phyloP scores from a whole-genome alignment of 768 basidiomycete species.

The Auriscalpium orientale region DNA sequence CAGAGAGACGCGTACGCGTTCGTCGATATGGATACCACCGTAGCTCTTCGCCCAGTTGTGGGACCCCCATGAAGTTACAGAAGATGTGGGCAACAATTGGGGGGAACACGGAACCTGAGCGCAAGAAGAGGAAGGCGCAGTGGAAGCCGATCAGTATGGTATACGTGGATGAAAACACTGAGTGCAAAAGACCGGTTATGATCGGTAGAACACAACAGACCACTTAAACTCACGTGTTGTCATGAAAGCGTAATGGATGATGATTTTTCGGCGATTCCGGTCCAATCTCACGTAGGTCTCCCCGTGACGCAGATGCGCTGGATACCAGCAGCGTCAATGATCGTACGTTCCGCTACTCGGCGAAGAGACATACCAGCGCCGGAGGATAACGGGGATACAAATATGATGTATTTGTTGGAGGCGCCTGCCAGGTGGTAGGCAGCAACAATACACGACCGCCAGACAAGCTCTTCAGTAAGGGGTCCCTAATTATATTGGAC shows the following conservation, averaged over 20 bases:
- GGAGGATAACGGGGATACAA: conserved; percentile 78
- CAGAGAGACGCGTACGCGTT: conserved; percentile 34
- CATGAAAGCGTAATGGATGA: conserved; percentile 52
- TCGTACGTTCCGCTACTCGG: neutral
- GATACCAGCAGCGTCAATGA: neutral
- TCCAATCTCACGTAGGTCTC: conserved; percentile 77
- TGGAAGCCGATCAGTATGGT: conserved; percentile 89
- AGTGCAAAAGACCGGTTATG: neutral
- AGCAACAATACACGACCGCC: conserved; percentile 79
- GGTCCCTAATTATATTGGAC: conserved; percentile 59
- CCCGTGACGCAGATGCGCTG: conserved; percentile 92
- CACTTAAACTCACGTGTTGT: conserved; percentile 38
- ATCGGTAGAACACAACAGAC: neutral
- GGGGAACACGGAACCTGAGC: conserved; percentile 76
- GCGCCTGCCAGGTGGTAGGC: conserved; percentile 62
- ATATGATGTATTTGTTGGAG: conserved; percentile 54
- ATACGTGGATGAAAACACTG: conserved; percentile 84
- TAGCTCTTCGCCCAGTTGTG: conserved; percentile 55
- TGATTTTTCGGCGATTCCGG: conserved; percentile 51
- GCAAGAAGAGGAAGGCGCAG: conserved; percentile 77
- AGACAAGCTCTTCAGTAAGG: conserved; percentile 88
- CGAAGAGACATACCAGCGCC: conserved; percentile 59
- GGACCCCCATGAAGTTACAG: conserved; percentile 94
- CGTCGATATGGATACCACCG: conserved; percentile 41
- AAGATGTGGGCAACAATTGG: conserved; percentile 78